Evolutionary conservation across 257 asterid genomes (phyloP), one percentile per base, ranked within the genome.

Genomic region (Scutellaria minor): DNA sequence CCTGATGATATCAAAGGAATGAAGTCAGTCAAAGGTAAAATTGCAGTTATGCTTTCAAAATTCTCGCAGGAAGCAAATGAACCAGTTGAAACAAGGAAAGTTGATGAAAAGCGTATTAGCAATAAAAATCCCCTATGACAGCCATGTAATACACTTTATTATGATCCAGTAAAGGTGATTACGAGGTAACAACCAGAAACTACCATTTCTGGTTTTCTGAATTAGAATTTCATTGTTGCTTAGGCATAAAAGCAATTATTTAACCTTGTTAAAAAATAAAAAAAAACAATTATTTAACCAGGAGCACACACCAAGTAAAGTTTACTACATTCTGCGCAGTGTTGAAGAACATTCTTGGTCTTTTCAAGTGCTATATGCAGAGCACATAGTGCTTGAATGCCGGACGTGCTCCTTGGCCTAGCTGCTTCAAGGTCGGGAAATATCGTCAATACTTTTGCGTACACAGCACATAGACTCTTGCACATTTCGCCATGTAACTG

Each of bases 401-500:
- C 99, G 14, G 99, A 87, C 7, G 97, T 95, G 85, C 99, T 95
- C 79, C 97, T 84, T 5, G 99, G 99, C 77, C 99, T 82, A 47
- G 98, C 93, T 42, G 89, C 98, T 85, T 95, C 99, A 56, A 95
- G 75, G 72, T 95, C 97, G 2, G 99, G 99, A 84, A 95, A 95
- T 68, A 95, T 85, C 11, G 84, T 80, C 87, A 95, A 81, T 69
- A 92, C 91, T 84, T 79, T 95, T 6, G 86, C 89, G 66, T 92
- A 95, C 66, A 90, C 74, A 60, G 82, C 72, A 70, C 91, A 90
- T 22, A 95, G 78, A 77, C 85, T 85, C 85, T 86, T 95, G 88
- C 99, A 90, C 99, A 95, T 92, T 79, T 89, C 98, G 39, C 89
- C 96, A 82, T 95, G 99, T 81, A 95, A 84, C 99, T 94, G 89